phyloP scores from a whole-genome alignment of 768 basidiomycete species.

The Holtermannia corniformis region DNA sequence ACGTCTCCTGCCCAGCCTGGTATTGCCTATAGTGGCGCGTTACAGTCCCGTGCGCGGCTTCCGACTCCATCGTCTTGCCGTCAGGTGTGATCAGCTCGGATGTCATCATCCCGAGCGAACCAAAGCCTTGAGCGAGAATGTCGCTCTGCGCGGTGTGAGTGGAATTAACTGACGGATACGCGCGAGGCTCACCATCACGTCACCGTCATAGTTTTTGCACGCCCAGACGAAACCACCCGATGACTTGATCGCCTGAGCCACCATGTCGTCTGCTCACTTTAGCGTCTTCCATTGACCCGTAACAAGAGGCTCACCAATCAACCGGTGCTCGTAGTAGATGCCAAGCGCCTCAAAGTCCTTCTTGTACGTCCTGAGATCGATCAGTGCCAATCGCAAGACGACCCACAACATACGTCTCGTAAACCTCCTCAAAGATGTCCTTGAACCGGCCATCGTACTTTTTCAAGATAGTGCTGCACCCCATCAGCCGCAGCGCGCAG shows the following conservation, averaged over 20 bases:
- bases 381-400: not conserved
- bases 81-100: constrained; percentile 90
- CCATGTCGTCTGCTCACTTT: constrained; percentile 53
- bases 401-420: constrained; percentile 49
- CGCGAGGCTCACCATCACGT: constrained; percentile 55
- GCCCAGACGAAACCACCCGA: constrained; percentile 80
- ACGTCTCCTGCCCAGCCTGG: constrained; percentile 95
- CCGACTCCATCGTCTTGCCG: constrained; percentile 81
- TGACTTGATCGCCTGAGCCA: constrained; percentile 94
- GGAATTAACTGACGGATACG: not conserved
- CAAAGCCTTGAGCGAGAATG: constrained; percentile 96
- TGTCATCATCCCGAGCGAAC: constrained; percentile 96
- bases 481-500: constrained; percentile 2
- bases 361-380: constrained; percentile 36
- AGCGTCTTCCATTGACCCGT: constrained; percentile 1
- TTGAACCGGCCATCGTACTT: constrained; percentile 99
- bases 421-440: constrained; percentile 97
- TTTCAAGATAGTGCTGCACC: constrained; percentile 41
- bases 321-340: constrained; percentile 67
- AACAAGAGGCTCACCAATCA: constrained; percentile 33
- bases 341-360: constrained; percentile 41
- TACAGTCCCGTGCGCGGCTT: constrained; percentile 88
- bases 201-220: constrained; percentile 59
- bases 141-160: constrained; percentile 53
- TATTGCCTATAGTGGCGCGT: constrained; percentile 95